Evolutionary conservation across 1,284 basidiomycete species (phyloP).

Genomic region (Heliocybe sulcata): DNA sequence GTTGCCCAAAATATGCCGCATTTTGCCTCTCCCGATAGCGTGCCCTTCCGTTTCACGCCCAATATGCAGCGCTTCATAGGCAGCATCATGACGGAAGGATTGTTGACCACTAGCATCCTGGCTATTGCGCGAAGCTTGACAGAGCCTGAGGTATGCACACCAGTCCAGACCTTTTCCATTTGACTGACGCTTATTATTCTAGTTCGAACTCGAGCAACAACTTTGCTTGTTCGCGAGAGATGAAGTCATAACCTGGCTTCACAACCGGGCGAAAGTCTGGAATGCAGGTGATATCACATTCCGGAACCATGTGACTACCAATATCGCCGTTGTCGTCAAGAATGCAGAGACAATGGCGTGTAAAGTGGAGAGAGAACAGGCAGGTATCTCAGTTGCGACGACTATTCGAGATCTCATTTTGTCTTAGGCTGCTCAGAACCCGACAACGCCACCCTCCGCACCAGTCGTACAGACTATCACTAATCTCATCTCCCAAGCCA

Average conservation of each 20-base stretch:
- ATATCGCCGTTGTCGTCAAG: conserved; percentile 80
- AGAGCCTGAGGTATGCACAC: conserved; percentile 72
- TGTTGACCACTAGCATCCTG: conserved; percentile 83
- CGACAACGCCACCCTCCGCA: conserved; percentile 16
- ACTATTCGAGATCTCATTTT: not conserved
- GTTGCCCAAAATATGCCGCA: conserved; percentile 49
- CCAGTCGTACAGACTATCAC: conserved; percentile 81
- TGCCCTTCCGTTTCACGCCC: conserved; percentile 96
- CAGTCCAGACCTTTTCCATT: not conserved
- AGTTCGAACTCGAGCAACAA: conserved; percentile 88
- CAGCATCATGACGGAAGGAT: conserved; percentile 84
- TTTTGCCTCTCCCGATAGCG: conserved; percentile 77
- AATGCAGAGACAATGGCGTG: conserved; percentile 83
- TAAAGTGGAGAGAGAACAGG: conserved; percentile 77
- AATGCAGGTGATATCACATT: conserved; percentile 49
- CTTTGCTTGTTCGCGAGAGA: conserved; percentile 89
- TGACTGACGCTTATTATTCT: conserved; percentile 6
- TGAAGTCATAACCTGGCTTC: conserved; percentile 79
- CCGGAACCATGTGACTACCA: conserved; percentile 63
- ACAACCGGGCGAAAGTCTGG: conserved; percentile 41
- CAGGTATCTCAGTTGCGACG: conserved; percentile 23
- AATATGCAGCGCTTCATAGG: conserved; percentile 95
- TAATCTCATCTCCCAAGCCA: conserved; percentile 74
- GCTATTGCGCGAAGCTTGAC: conserved; percentile 89
- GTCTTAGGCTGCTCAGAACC: not conserved